These are phyloP conservation scores for Wallacemonas sp. DNA, from an alignment of 208 protist genomes.

Conservation along the genomic window DNA sequence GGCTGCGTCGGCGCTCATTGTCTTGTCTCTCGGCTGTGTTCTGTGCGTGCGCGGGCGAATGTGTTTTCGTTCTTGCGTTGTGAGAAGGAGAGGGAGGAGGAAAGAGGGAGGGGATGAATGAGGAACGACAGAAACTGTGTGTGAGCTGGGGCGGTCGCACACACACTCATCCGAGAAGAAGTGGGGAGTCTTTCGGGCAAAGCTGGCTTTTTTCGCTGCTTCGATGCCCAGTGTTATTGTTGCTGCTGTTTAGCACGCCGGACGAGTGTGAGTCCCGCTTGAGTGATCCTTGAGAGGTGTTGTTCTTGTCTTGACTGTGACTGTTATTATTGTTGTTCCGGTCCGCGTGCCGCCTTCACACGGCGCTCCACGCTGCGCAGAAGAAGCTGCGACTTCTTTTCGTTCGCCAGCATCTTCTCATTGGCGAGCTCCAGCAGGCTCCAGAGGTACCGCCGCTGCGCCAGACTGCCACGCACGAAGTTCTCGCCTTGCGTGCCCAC, in stretches of 20 bases:
- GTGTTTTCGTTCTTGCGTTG: not conserved
- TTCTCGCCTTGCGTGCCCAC: constrained; percentile 74
- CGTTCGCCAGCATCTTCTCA: constrained; percentile 80
- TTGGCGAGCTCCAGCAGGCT: constrained; percentile 68
- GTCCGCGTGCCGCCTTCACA: constrained; percentile 2
- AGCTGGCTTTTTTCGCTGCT: too few species aligned
- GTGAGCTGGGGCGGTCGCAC: too few species aligned
- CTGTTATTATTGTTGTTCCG: not conserved
- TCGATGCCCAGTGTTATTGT: too few species aligned
- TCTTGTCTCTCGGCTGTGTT: not conserved
- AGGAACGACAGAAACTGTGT: too few species aligned
- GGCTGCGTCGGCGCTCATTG: constrained; percentile 21
- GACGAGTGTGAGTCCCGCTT: too few species aligned
- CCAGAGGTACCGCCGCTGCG: constrained; percentile 72
- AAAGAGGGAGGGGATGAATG: not conserved
- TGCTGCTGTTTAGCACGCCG: too few species aligned
- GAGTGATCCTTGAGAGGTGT: not conserved
- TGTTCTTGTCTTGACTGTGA: constrained; percentile 4
- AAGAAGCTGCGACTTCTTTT: constrained; percentile 50
- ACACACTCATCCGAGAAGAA: too few species aligned
- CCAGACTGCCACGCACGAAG: constrained; percentile 30
- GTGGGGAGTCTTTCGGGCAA: too few species aligned
- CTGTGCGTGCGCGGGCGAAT: not conserved
- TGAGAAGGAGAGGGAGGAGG: not conserved
- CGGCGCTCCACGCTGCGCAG: constrained; percentile 39